These are phyloP conservation scores for Drosera spatulata DNA, from an alignment of 179 eudicot species.

Conservation along the genomic window DNA sequence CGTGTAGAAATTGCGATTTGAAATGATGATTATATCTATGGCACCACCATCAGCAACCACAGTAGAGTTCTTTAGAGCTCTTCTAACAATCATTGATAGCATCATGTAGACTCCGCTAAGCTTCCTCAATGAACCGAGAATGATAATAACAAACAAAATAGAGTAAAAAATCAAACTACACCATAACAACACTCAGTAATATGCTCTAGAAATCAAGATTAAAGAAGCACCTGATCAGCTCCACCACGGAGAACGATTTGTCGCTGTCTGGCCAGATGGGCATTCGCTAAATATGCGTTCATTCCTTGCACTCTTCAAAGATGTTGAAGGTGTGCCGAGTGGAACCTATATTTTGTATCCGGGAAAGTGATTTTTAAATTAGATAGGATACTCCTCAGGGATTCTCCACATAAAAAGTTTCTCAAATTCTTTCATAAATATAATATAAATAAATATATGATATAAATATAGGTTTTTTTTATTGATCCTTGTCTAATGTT, in stretches of 20 bases:
- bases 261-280: conserved; percentile 89
- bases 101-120: conserved; percentile 96
- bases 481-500: no score
- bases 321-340: conserved; percentile 38
- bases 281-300: conserved; percentile 95
- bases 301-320: conserved; percentile 96
- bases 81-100: conserved; percentile 99
- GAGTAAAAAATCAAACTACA: no score
- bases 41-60: conserved; percentile 99
- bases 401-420: no score
- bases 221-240: conserved; percentile 79
- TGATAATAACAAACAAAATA: conserved; percentile 1
- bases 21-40: conserved; percentile 60
- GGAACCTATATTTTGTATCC: no score
- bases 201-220: no score
- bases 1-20: background rate
- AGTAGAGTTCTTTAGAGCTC: conserved; percentile 94
- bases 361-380: no score
- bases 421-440: no score
- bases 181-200: no score
- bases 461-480: no score
- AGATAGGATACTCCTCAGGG: no score
- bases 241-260: conserved; percentile 99
- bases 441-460: no score
- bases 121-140: conserved; percentile 94